phyloP scores from a whole-genome alignment of 352 stramenopile genomes.

The Pythium apleroticum region DNA sequence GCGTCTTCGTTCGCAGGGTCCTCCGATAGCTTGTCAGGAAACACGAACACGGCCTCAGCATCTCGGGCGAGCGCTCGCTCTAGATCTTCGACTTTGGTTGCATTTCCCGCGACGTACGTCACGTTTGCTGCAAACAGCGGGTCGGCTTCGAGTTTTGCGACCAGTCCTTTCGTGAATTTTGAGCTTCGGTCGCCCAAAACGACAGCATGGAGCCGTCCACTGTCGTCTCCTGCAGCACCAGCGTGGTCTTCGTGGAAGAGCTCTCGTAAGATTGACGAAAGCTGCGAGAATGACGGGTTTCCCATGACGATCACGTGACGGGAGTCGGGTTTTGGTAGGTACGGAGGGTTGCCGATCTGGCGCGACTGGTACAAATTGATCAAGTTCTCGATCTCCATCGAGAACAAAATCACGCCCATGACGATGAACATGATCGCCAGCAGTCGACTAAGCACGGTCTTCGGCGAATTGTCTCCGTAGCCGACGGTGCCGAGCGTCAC shows the following conservation, averaged over 20 bases:
- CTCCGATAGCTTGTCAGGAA: constrained; percentile 79
- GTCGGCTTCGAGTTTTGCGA: constrained; percentile 72
- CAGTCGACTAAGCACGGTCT: constrained; percentile 79
- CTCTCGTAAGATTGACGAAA: constrained; percentile 79
- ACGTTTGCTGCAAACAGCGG: constrained; percentile 78
- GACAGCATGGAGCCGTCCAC: constrained; percentile 53
- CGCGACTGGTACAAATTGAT: constrained; percentile 83
- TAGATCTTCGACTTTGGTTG: constrained; percentile 71
- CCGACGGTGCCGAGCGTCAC: constrained; percentile 88
- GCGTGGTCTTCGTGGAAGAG: constrained; percentile 88
- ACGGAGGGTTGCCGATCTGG: constrained; percentile 80
- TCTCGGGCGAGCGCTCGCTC: constrained; percentile 57
- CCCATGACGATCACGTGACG: constrained; percentile 81
- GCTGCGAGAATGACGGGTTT: constrained; percentile 82
- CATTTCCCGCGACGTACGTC: constrained; percentile 78
- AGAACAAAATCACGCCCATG: constrained; percentile 86
- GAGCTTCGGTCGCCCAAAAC: constrained; percentile 67
- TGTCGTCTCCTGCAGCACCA: constrained; percentile 39
- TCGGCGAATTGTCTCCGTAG: constrained; percentile 83
- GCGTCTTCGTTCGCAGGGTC: constrained; percentile 76
- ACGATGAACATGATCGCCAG: constrained; percentile 89
- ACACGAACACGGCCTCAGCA: constrained; percentile 76
- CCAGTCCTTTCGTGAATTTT: constrained; percentile 69
- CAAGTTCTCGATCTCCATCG: constrained; percentile 87
- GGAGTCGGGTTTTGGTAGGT: constrained; percentile 59